These are phyloP conservation scores for Bryum argenteum DNA, from an alignment of 225 moss, liverwort and hornwort species.

Conservation along the genomic window DNA sequence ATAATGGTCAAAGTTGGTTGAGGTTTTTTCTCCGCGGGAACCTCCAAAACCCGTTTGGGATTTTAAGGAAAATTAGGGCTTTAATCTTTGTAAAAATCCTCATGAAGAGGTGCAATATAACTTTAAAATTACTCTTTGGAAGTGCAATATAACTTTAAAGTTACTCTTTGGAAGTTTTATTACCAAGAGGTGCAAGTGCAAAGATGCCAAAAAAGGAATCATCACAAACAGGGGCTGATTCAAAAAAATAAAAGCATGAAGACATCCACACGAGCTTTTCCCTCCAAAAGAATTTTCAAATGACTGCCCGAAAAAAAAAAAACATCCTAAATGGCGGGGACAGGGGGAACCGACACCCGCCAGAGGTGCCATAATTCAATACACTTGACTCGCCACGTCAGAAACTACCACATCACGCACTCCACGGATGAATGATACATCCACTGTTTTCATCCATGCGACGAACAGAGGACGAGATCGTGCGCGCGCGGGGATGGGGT, in stretches of 20 bases:
- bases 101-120: too few relatives aligned
- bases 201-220: too few relatives aligned
- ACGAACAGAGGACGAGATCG: not conserved
- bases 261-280: not conserved
- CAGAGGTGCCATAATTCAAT: not conserved
- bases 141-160: too few relatives aligned
- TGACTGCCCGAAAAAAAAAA: not conserved
- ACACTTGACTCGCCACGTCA: not conserved
- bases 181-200: too few relatives aligned
- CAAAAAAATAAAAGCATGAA: not conserved
- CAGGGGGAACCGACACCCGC: not conserved
- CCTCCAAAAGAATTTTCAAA: not conserved
- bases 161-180: too few relatives aligned
- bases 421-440: not conserved
- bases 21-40: too few relatives aligned
- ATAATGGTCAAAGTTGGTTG: too few relatives aligned
- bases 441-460: not conserved
- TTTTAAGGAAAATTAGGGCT: too few relatives aligned
- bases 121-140: too few relatives aligned
- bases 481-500: constrained; percentile 28
- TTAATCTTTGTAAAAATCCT: too few relatives aligned
- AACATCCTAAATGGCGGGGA: not conserved
- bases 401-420: not conserved
- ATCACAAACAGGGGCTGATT: too few relatives aligned
- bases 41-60: too few relatives aligned